Percentiles rank a stretch among this genome's conserved stretches.
Conservation (phyloP, 768 basidiomycete species). For the Pleurotus pulmonarius region DNA sequence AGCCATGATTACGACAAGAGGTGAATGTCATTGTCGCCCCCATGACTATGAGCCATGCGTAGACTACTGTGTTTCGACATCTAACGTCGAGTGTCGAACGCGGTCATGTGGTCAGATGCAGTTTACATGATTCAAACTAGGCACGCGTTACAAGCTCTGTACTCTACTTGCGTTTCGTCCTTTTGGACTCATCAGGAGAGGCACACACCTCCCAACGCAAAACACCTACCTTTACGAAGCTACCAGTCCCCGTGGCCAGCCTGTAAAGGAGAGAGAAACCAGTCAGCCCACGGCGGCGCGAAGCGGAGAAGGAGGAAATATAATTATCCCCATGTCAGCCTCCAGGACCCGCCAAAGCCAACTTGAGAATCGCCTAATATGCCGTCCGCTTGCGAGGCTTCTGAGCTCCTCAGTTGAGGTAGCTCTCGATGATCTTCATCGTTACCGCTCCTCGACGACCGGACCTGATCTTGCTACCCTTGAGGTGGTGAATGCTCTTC, state of each 20-base stretch:
- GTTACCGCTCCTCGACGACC: background rate
- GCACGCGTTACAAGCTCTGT: no score
- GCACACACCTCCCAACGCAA: background rate
- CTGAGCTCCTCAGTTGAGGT: background rate
- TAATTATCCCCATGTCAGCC: background rate
- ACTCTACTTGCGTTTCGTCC: background rate
- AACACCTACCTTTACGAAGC: background rate
- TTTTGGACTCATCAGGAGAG: background rate
- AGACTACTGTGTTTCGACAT: no score
- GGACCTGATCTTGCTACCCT: background rate
- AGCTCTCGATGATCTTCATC: background rate
- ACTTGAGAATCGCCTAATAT: background rate
- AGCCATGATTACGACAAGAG: no score
- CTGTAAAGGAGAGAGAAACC: background rate
- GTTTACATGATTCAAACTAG: no score
- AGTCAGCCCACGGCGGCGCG: background rate
- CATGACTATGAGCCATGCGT: no score
- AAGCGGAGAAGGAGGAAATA: background rate
- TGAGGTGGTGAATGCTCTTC: background rate
- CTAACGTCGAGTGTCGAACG: no score
- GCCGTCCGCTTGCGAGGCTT: background rate
- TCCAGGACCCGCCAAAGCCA: background rate
- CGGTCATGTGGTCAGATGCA: no score
- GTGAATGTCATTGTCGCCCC: no score
- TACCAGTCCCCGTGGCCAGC: background rate